Evolutionary conservation across 148 eudicot species (phyloP), one percentile per base, ranked within the genome.

Genomic region (Chenopodium quinoa): DNA sequence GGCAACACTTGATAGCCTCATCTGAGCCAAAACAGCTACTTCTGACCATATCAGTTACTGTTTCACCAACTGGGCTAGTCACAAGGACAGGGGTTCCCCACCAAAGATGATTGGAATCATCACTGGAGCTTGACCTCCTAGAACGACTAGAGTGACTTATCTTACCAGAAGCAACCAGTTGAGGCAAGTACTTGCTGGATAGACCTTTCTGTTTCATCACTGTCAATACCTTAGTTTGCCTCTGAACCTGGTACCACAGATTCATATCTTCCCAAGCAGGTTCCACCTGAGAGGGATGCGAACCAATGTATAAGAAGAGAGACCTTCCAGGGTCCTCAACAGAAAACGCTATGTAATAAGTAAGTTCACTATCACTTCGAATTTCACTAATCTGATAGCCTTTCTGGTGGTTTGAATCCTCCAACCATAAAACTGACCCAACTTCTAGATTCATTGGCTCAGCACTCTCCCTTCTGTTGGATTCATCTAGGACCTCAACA

Each of bases 211-310:
- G 95, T 75, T 90, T 93, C 95, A 96, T 93, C 23, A 92, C 75
- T n/a, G 90, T 86, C 72, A 96, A 86, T 76, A 96, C 87, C 87
- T 93, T 96, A 29, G 99, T 93, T 78, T 96, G 98, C 86, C 99
- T 93, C 82, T 96, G 99, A 34, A 96, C 99, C 79, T 90, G 99
- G 86, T 96, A 96, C 99, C 99, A 96, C 58, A 91, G 79, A 83
- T 89, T 88, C 97, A 93, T 91, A 80, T 93, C 95, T 84, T 92
- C 92, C 97, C 95, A 96, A 62, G 93, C 95, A 7, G 99, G 97
- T 78, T 96, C 99, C 63, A 96, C 79, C 80, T 87, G 94, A 48
- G 95, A 96, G 78, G 97, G 99, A 78, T 87, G 95, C 27, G 99
- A 89, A 78, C 99, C 99, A 50, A 94, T 82, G 75, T 93, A 91